Evolutionary conservation across 2,329 filamentous ascomycete species (phyloP), one percentile per base, ranked within the genome.

Genomic region (Xylaria sp.): DNA sequence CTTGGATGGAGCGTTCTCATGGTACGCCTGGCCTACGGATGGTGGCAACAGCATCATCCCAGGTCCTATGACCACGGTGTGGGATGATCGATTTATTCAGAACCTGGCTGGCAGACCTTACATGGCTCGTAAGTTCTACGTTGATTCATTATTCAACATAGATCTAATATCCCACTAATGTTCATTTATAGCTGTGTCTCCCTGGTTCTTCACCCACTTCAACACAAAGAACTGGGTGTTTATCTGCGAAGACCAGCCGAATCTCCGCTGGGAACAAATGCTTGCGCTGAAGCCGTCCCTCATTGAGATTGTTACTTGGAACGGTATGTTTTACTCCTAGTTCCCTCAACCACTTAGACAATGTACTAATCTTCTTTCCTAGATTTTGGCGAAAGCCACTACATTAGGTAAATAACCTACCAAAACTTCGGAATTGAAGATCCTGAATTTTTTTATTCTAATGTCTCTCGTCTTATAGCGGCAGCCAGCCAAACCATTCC

Each of bases 21-120:
- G 63, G 67, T 69, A 69, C 27, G 67, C 51, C n/a, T 69, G 67
- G 67, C 63, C 67, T 1, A 69, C 67, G 16, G 67, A 66, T 27
- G 67, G 63, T 13, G 63, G 63, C 3, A 69, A 69, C 18, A 66
- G 63, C 25, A 69, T 69, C 27, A 66, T 66, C 35, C 63, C 63
- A 3, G 67, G 63, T 3, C 67, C 67, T 3, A 69, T 69, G 27
- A 69, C 58, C 29, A 69, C 67, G 21, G 25, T 66, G 5, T 69
- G 63, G 67, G 67, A 69, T 44, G 53, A 69, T 9, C 25, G 44
- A 3, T 69, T 69, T 35, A 54, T 66, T 12, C 16, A 57, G 27
- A 66, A 66, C 59, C 27, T 69, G 13, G 63, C 42, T 16, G 67
- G 63, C 16, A 53, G 63, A 54, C 67, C 63, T 16, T 69, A 69